Evolutionary conservation across 495 filamentous ascomycete species (phyloP).

Genomic region (Articulospora tetracladia): DNA sequence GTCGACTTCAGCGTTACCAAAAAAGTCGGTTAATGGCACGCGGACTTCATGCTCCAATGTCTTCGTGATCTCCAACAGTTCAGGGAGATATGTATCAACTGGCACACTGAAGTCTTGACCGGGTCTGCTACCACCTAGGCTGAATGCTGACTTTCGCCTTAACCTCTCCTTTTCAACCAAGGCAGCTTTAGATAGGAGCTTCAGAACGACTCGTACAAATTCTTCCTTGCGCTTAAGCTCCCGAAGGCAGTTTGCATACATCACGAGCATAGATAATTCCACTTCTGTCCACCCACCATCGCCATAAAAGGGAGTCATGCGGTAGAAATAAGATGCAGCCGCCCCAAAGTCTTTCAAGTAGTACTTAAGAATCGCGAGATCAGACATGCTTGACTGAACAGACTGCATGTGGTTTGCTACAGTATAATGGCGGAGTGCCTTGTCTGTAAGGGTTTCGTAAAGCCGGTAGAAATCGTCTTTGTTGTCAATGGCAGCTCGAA

Average conservation of each 20-base stretch:
- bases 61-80: conserved; percentile 60
- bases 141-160: conserved; percentile 33
- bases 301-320: conserved; percentile 79
- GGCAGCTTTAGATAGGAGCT: conserved; percentile 73
- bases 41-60: conserved; percentile 60
- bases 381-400: conserved; percentile 71
- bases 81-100: conserved; percentile 57
- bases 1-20: conserved; percentile 65
- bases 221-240: conserved; percentile 73
- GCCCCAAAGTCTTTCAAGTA: conserved; percentile 65
- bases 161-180: conserved; percentile 46
- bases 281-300: conserved; percentile 75
- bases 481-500: conserved; percentile 46
- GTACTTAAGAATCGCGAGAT: conserved; percentile 81
- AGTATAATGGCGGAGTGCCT: conserved; percentile 67
- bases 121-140: conserved; percentile 15
- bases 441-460: conserved; percentile 69
- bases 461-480: conserved; percentile 52
- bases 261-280: conserved; percentile 76
- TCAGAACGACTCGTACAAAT: conserved; percentile 69
- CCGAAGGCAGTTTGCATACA: conserved; percentile 83
- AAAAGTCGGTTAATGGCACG: conserved; percentile 68
- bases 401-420: conserved; percentile 73
- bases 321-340: conserved; percentile 76
- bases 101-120: conserved; percentile 52